Evolutionary conservation across 805 yeast species (phyloP).

Genomic region (Yarrowia osloensis): DNA sequence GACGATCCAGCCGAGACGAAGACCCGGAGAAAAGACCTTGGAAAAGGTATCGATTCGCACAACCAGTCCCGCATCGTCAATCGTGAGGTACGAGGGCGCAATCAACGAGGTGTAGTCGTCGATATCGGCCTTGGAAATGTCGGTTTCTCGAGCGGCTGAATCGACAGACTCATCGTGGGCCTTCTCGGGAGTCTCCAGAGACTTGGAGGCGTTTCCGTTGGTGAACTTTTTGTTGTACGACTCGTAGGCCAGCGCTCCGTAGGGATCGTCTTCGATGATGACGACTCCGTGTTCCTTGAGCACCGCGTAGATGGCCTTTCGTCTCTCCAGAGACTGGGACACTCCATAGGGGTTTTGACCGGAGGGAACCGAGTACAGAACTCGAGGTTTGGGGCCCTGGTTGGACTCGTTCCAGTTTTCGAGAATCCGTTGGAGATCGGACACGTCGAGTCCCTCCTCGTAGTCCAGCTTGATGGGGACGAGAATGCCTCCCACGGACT

Average conservation of each 20-base stretch:
- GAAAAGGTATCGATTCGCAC: constrained; percentile 77
- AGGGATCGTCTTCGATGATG: constrained; percentile 84
- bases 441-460: constrained; percentile 62
- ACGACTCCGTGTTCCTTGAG: constrained; percentile 68
- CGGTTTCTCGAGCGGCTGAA: not conserved
- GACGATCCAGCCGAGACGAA: constrained; percentile 71
- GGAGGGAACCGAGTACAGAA: constrained; percentile 65
- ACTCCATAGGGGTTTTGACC: constrained; percentile 89
- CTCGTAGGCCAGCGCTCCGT: constrained; percentile 69
- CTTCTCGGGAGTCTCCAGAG: not conserved
- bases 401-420: constrained; percentile 55
- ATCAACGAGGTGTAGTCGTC: constrained; percentile 53
- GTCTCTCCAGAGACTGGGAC: constrained; percentile 58
- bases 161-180: not conserved
- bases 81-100: constrained; percentile 64
- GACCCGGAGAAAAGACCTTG: constrained; percentile 77
- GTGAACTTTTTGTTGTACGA: constrained; percentile 32
- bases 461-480: constrained; percentile 69
- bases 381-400: constrained; percentile 47
- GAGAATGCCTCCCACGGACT: constrained; percentile 59
- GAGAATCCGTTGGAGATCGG: constrained; percentile 55
- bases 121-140: constrained; percentile 44
- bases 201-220: not conserved
- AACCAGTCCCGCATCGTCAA: constrained; percentile 78
- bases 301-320: constrained; percentile 58